Evolutionary conservation across 768 basidiomycete species (phyloP), one percentile per base, ranked within the genome.

Genomic region (Mycena alexandri): DNA sequence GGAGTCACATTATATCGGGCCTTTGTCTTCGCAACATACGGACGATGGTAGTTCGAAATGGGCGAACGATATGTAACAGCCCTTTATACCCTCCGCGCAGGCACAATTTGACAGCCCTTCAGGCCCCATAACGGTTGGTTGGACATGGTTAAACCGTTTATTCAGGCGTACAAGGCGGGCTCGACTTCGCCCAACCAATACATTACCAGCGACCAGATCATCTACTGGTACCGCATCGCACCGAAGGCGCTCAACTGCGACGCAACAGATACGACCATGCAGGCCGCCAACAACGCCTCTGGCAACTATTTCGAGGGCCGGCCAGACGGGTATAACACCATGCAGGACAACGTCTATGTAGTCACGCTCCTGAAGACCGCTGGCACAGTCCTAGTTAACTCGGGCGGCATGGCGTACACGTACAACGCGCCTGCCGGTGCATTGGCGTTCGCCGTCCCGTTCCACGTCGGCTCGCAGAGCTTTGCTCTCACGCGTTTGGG

Each of bases 1-100:
- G 68, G 86, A 87, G 72, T 83, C 83, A 14, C 84, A 85, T 61
- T 88, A 87, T 75, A 79, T 87, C 42, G 85, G 84, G 34, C 86
- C 85, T 16, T 71, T 84, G 66, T 70, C 71, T 8, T 72, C 71
- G 9, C 44, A 29, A 16, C 73, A 73, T 38, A 68, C 71, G 21
- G 73, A 73, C 50, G 71, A 73, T 24, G 71, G 73, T 2, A 59
- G 73, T 10, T 73, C 73, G 2, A 72, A 66, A 43, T 72, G 71
- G 73, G 71, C 58, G 11, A 73, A 73, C 48, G 73, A 72, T 36
- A 68, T 73, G 70, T 71, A 22, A 44, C n/a, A n/a, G 66, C 22
- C 1, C 19, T 53, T 21, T 6, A 34, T n/a, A 38, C 29, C 51
- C 5, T 19, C 19, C 19, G 11, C 33, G 12, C 16, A 13, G 2